Evolutionary conservation across 176 grass and related monocot species (phyloP).

Genomic region (Bothriochloa decipiens): DNA sequence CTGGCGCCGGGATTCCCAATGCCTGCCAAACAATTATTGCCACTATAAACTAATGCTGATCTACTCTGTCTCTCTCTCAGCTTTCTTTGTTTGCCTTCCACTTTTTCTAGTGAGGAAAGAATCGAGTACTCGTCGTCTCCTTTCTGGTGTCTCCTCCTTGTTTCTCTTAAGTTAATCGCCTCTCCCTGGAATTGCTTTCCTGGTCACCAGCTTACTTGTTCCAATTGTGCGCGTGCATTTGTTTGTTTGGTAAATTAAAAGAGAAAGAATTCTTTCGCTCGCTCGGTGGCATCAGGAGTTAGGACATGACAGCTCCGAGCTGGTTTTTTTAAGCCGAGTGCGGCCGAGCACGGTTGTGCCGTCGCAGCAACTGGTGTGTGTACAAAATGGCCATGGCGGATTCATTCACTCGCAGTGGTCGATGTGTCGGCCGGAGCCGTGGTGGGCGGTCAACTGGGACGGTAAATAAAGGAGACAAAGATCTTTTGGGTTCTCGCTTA

Average conservation of each 20-base stretch:
- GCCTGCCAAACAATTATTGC: slow-evolving; percentile 50
- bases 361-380: not conserved
- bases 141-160: not conserved
- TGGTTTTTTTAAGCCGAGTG: not conserved
- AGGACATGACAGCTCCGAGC: slow-evolving; percentile 30
- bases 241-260: slow-evolving; percentile 40
- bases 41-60: slow-evolving; percentile 28
- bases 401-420: not conserved
- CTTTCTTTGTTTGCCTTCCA: slow-evolving; percentile 35
- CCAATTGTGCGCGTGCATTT: slow-evolving; percentile 40
- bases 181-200: slow-evolving; percentile 17
- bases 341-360: not conserved
- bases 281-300: slow-evolving; percentile 35
- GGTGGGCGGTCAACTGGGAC: slow-evolving; percentile 22
- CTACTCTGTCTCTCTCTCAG: not conserved
- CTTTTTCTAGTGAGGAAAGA: slow-evolving; percentile 46
- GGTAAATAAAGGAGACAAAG: slow-evolving; percentile 31
- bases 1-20: slow-evolving; percentile 53
- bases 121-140: slow-evolving; percentile 9
- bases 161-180: not conserved
- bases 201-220: slow-evolving; percentile 39
- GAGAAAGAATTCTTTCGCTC: not conserved
- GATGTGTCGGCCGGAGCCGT: slow-evolving; percentile 17
- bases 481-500: slow-evolving; percentile 46
- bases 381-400: not conserved